Conservation (phyloP, 805 yeast genomes). For the Wickerhamiella dianesei region DNA sequence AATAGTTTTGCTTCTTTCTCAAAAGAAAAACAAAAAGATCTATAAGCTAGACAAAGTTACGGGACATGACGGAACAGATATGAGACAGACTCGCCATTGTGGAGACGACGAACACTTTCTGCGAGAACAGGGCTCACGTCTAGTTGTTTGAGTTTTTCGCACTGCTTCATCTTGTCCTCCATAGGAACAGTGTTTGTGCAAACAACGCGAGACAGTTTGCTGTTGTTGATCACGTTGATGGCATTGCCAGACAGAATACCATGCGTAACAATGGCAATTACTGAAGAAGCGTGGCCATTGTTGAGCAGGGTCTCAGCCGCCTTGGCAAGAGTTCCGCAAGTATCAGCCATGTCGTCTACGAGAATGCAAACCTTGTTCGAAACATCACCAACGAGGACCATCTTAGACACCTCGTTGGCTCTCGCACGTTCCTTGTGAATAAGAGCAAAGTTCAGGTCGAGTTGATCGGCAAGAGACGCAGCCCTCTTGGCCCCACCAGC, state of each 20-base stretch:
- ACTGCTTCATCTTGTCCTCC: constrained; percentile 41
- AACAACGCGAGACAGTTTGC: constrained; percentile 57
- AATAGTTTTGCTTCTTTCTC: no score
- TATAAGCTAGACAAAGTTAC: background rate
- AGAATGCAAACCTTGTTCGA: constrained; percentile 66
- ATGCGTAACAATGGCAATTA: constrained; percentile 89
- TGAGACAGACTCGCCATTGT: constrained; percentile 90
- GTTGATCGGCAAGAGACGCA: constrained; percentile 81
- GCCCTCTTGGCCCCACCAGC: constrained; percentile 99
- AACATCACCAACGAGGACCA: constrained; percentile 96
- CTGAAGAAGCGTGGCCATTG: constrained; percentile 61
- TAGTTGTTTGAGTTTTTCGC: constrained; percentile 62
- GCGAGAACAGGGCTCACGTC: constrained; percentile 82
- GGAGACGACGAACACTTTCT: constrained; percentile 86
- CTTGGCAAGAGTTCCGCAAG: constrained; percentile 91
- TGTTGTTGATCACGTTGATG: constrained; percentile 50
- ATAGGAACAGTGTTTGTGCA: constrained; percentile 93
- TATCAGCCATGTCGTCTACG: constrained; percentile 97
- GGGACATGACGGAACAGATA: constrained; percentile 43
- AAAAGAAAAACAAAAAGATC: background rate
- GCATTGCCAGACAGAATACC: constrained; percentile 88
- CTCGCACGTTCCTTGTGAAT: constrained; percentile 92
- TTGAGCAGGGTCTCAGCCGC: constrained; percentile 79
- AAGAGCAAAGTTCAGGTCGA: constrained; percentile 86
- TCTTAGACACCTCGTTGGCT: constrained; percentile 87